Conservation (phyloP, 305 asterid genomes). For the Solanum hybrid region DNA sequence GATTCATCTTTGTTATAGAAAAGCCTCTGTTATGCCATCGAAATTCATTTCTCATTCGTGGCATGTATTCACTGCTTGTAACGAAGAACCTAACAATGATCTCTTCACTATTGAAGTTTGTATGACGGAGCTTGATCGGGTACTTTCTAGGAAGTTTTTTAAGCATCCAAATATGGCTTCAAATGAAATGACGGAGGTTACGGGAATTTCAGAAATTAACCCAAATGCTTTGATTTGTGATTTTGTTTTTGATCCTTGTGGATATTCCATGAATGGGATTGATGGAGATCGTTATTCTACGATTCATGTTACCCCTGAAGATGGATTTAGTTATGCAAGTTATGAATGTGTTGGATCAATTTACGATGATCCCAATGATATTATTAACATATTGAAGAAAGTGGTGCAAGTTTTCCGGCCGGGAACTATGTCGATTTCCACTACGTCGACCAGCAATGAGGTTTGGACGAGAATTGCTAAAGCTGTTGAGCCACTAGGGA, state of each 20-base stretch:
- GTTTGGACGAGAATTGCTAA: conserved; percentile 50
- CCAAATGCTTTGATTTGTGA: conserved; percentile 62
- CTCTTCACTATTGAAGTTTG: conserved; percentile 38
- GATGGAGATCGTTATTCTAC: conserved; percentile 77
- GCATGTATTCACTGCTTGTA: conserved; percentile 79
- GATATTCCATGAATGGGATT: conserved; percentile 90
- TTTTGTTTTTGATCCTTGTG: conserved; percentile 89
- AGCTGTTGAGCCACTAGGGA: conserved; percentile 61
- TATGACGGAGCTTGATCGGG: conserved; percentile 80
- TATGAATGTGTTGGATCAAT: conserved; percentile 66
- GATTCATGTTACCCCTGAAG: conserved; percentile 94
- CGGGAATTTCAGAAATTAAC: conserved; percentile 55
- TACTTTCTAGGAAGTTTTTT: conserved; percentile 52
- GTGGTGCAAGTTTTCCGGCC: conserved; percentile 74
- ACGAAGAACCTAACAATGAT: neutral
- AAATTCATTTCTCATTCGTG: conserved; percentile 50
- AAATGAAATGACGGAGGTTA: conserved; percentile 59
- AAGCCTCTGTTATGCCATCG: conserved; percentile 57
- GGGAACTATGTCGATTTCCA: conserved; percentile 54
- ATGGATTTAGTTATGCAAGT: conserved; percentile 91
- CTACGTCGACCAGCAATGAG: conserved; percentile 38
- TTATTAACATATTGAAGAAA: conserved; percentile 37
- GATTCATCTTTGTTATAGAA: conserved; percentile 30
- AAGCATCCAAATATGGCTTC: conserved; percentile 58
- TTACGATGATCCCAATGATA: conserved; percentile 27